phyloP scores from a whole-genome alignment of 805 yeast species.

The Blastobotrys attinorum region DNA sequence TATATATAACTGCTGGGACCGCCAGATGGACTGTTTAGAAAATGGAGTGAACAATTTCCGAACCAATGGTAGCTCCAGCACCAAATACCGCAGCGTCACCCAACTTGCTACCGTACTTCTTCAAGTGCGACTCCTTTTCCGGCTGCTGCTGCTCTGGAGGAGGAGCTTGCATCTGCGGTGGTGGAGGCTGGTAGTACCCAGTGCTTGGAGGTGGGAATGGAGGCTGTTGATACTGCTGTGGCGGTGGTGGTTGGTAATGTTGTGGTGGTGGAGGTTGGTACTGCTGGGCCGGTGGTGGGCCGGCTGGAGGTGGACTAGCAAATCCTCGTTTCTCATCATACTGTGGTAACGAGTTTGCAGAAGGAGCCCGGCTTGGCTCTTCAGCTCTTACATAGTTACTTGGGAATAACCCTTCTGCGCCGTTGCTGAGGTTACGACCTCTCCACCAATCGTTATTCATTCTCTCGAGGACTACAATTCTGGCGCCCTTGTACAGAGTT shows the following conservation, averaged over 20 bases:
- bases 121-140: slow-evolving; percentile 19
- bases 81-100: slow-evolving; percentile 94
- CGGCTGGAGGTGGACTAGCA: slow-evolving; percentile 13
- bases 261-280: slow-evolving; percentile 16
- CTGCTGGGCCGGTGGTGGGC: slow-evolving; percentile 16
- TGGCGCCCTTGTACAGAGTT: slow-evolving; percentile 55
- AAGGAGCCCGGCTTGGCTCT: slow-evolving; percentile 5
- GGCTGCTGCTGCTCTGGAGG: slow-evolving; percentile 13
- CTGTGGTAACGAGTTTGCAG: slow-evolving; percentile 11
- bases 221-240: slow-evolving; percentile 12
- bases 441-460: slow-evolving; percentile 87
- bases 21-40: no score
- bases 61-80: slow-evolving; percentile 92
- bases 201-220: slow-evolving; percentile 49
- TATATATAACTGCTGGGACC: no score
- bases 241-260: slow-evolving; percentile 12
- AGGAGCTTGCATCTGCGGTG: slow-evolving; percentile 18
- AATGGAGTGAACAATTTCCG: slow-evolving; percentile 49
- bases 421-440: slow-evolving; percentile 44
- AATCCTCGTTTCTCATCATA: slow-evolving; percentile 7
- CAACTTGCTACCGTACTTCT: slow-evolving; percentile 67
- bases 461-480: slow-evolving; percentile 60
- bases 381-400: slow-evolving; percentile 59
- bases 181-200: slow-evolving; percentile 34
- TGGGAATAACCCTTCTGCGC: slow-evolving; percentile 80